These are phyloP conservation scores for Capillidium rhysosporum DNA, from an alignment of 371 early-diverging fungal genomes.

Conservation along the genomic window DNA sequence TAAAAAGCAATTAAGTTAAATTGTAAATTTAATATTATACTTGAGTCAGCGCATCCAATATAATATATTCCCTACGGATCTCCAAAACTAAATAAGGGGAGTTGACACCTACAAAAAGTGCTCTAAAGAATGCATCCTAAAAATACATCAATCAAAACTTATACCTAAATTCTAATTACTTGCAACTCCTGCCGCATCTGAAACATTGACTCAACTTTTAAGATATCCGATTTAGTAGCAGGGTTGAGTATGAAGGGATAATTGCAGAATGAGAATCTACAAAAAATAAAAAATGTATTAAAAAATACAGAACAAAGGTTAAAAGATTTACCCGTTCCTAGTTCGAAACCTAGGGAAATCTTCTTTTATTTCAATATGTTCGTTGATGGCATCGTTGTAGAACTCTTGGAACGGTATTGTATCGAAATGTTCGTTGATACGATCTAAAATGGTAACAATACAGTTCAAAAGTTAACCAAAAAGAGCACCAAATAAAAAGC, in stretches of 20 bases:
- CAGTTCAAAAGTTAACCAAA: not conserved
- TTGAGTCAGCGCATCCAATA: slow-evolving; percentile 67
- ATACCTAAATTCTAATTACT: slow-evolving; percentile 9
- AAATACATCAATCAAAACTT: slow-evolving; percentile 5
- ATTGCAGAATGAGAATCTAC: slow-evolving; percentile 49
- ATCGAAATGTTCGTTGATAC: slow-evolving; percentile 21
- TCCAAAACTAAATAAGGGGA: slow-evolving; percentile 53
- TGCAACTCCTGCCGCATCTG: slow-evolving; percentile 49
- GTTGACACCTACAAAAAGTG: slow-evolving; percentile 74
- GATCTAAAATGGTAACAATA: slow-evolving; percentile 11
- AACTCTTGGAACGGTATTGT: slow-evolving; percentile 31
- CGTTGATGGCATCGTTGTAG: slow-evolving; percentile 55
- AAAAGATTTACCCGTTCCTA: slow-evolving; percentile 26
- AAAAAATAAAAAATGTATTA: not conserved
- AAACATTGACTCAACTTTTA: slow-evolving; percentile 59
- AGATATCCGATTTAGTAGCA: slow-evolving; percentile 55
- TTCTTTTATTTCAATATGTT: slow-evolving; percentile 54
- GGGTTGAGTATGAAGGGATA: slow-evolving; percentile 62
- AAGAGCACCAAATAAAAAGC: slow-evolving; percentile 4
- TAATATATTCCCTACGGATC: slow-evolving; percentile 60
- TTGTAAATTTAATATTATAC: not conserved
- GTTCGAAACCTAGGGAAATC: slow-evolving; percentile 57
- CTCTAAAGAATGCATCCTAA: slow-evolving; percentile 53
- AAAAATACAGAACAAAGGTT: not conserved
- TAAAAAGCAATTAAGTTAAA: slow-evolving; percentile 4